These are phyloP conservation scores for Elsinoe batatas DNA, from an alignment of 2,329 filamentous ascomycete genomes.

Conservation along the genomic window DNA sequence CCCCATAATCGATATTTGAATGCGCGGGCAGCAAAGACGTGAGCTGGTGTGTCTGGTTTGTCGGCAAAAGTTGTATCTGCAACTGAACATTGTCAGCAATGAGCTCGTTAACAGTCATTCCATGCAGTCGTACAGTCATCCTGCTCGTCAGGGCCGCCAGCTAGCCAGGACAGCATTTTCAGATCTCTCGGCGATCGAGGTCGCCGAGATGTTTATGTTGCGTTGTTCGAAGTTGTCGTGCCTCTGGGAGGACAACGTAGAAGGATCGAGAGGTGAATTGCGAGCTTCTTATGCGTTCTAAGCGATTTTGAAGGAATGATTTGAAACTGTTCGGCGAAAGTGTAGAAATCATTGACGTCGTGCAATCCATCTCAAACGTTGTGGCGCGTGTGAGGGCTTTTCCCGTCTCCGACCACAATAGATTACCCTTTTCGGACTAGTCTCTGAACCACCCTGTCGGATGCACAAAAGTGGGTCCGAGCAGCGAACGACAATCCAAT, in stretches of 20 bases:
- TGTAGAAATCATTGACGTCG: slow-evolving; percentile 3
- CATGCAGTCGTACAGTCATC: neutral
- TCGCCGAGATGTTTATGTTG: neutral
- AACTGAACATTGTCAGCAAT: neutral
- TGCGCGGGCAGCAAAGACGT: slow-evolving; percentile 57
- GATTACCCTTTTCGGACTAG: neutral
- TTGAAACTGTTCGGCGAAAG: slow-evolving; percentile 2
- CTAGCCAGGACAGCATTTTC: slow-evolving; percentile 9
- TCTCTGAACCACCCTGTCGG: neutral
- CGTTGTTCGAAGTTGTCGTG: neutral
- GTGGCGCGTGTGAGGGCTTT: neutral
- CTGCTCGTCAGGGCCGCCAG: neutral
- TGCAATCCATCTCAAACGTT: neutral
- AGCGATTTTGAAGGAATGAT: neutral
- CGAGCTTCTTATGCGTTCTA: neutral
- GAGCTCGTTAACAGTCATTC: neutral
- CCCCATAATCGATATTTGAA: slow-evolving; percentile 57
- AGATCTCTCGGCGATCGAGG: neutral
- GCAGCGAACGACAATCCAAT: neutral
- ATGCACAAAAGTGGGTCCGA: neutral
- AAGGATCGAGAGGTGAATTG: neutral
- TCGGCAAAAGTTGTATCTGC: slow-evolving; percentile 30
- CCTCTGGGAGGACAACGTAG: neutral
- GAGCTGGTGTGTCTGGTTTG: slow-evolving; percentile 54
- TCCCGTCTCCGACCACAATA: neutral